Evolutionary conservation across 768 basidiomycete genomes (phyloP).

Genomic region (Tricholoma sp.): DNA sequence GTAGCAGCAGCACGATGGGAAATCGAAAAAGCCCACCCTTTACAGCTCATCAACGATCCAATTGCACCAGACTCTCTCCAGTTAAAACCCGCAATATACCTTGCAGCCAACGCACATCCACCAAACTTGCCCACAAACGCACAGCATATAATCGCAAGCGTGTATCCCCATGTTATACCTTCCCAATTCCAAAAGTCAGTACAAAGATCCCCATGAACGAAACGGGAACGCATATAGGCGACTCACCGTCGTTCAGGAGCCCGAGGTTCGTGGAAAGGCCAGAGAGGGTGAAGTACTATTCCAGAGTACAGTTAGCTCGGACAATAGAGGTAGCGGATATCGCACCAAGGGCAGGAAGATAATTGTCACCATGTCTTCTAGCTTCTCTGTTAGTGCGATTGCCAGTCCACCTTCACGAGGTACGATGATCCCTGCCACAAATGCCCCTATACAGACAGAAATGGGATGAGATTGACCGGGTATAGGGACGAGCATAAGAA

Average conservation of each 20-base stretch:
- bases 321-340: not conserved
- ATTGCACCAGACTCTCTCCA: slow-evolving; percentile 81
- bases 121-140: slow-evolving; percentile 90
- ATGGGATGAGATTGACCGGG: not conserved
- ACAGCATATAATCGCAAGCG: slow-evolving; percentile 67
- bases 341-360: slow-evolving; percentile 81
- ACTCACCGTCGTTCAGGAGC: slow-evolving; percentile 66
- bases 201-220: not conserved
- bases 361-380: slow-evolving; percentile 93
- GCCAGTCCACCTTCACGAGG: slow-evolving; percentile 87
- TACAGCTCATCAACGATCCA: slow-evolving; percentile 92
- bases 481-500: not conserved
- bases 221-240: not conserved
- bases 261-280: slow-evolving; percentile 89
- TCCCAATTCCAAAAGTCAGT: not conserved
- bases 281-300: slow-evolving; percentile 86
- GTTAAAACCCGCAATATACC: slow-evolving; percentile 60
- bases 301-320: not conserved
- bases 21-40: slow-evolving; percentile 52
- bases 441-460: slow-evolving; percentile 48
- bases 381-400: slow-evolving; percentile 84
- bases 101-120: slow-evolving; percentile 72
- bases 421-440: slow-evolving; percentile 75
- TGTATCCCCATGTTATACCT: slow-evolving; percentile 87
- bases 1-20: not conserved